Evolutionary conservation across 495 filamentous ascomycete species (phyloP).

Genomic region (Achaetomiella virescens): DNA sequence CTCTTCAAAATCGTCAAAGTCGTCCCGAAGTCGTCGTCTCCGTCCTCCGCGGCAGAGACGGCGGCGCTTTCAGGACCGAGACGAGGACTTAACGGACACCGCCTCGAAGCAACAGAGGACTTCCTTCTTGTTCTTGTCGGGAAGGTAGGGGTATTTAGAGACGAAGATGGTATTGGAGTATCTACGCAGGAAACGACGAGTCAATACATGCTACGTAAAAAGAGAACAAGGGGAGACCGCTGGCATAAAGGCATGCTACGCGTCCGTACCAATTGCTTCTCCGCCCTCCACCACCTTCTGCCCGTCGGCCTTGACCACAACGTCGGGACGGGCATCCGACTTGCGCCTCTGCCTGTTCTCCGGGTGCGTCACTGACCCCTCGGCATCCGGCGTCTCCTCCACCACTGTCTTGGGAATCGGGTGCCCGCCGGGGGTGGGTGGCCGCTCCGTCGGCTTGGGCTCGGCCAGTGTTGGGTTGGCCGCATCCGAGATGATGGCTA

Average conservation of each 20-base stretch:
- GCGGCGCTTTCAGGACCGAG: constrained; percentile 7
- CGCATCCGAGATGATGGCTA: constrained; percentile 46
- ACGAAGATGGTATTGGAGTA: constrained; percentile 31
- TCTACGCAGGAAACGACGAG: constrained; percentile 32
- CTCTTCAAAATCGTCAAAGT: constrained; percentile 96
- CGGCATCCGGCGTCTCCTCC: constrained; percentile 41
- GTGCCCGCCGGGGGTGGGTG: constrained; percentile 35
- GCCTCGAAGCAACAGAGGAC: constrained; percentile 25
- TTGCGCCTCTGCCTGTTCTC: constrained; percentile 34
- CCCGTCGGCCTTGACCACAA: constrained; percentile 42
- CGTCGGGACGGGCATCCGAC: constrained; percentile 42
- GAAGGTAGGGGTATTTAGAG: constrained; percentile 25
- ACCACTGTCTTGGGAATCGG: constrained; percentile 46
- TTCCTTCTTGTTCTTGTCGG: constrained; percentile 29
- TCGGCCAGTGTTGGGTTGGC: constrained; percentile 17
- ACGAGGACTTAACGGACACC: constrained; percentile 15
- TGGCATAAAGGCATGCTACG: constrained; percentile 25
- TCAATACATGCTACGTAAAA: constrained; percentile 29
- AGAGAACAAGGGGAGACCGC: constrained; percentile 6
- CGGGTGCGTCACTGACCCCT: constrained; percentile 35
- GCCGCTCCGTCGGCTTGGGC: constrained; percentile 19
- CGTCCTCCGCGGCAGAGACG: constrained; percentile 3
- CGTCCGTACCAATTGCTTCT: constrained; percentile 33
- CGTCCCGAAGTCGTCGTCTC: constrained; percentile 62
- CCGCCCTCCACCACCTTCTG: constrained; percentile 21